Conservation (phyloP, 2,329 filamentous ascomycete genomes). For the Arthroderma uncinatum region DNA sequence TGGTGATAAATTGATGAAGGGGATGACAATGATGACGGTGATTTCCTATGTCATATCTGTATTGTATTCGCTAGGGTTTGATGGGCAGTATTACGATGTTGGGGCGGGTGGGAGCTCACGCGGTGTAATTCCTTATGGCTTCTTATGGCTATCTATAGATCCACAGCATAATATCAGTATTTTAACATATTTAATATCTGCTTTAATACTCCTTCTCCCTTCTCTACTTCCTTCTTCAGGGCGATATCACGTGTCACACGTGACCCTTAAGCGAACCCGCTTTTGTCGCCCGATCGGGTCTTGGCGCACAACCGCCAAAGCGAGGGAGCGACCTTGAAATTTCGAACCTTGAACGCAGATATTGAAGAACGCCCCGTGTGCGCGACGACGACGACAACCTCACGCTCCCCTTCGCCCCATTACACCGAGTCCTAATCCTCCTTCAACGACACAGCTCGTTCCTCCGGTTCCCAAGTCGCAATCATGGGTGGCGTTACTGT, state of each 20-base stretch:
- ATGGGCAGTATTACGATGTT: background rate
- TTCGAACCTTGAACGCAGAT: conserved; percentile 8
- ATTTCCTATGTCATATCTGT: background rate
- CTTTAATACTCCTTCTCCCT: background rate
- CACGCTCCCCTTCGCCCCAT: conserved; percentile 12
- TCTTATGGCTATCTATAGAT: background rate
- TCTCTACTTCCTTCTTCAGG: background rate
- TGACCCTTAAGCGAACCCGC: conserved; percentile 32
- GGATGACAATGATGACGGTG: background rate
- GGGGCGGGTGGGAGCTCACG: too few relatives aligned
- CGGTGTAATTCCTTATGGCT: background rate
- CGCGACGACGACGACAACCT: conserved; percentile 16
- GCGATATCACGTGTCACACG: conserved; percentile 18
- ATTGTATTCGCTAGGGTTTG: background rate
- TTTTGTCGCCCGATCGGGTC: conserved; percentile 17
- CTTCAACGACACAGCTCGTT: conserved; percentile 20
- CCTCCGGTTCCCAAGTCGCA: conserved; percentile 31
- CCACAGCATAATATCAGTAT: background rate
- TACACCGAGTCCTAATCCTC: conserved; percentile 26
- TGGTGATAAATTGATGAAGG: background rate
- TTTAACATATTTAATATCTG: background rate
- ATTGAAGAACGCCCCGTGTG: conserved; percentile 6
- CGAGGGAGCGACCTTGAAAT: conserved; percentile 9
- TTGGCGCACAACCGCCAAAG: conserved; percentile 16
- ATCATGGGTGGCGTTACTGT: conserved; percentile 58